Base-by-base conservation (phyloP, 768 basidiomycete species). In the Russula brevipes region DNA sequence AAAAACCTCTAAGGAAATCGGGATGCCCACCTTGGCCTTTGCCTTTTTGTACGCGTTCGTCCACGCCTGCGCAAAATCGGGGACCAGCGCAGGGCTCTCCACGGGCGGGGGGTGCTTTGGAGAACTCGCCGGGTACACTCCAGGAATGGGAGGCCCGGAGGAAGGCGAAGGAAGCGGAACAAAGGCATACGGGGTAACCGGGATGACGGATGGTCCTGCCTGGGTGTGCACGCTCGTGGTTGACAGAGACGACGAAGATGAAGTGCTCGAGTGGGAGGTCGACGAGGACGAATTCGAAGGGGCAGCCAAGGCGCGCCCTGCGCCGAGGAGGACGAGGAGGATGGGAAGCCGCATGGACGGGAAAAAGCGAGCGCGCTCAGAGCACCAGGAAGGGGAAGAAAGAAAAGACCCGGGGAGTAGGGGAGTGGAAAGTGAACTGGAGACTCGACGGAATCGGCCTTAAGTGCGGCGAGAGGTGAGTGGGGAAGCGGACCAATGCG, bases 51-150 rank as follows among this genome's bases (percentile, higher is more conserved):
- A 82, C 19, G 87, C 87, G 3, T 70, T 70, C 10, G 77, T 76
- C 87, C 87, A 89, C 39, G 87, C 77, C 0, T 69, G 73, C 2
- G 71, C 73, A 54, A 82, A 82, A 73, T 82, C 80, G 4, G 81
- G 81, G 1, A 82, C 71, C 17, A 79, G 38, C 19, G 75, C 78
- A 4, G 72, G 70, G 31, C 78, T 72, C 30, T 56, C 49, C 56
- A 83, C 82, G 0, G 82, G 73, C 0, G 88, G 88, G 2, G 87
- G 87, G 35, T 75, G 73, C 19, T 73, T 73, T 1, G 87, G 87
- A 63, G 85, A 80, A 4, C 80, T 79, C 10, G 75, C 73, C 10
- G 83, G 82, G 70, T 81, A 88, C 5, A 82, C 72, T 8, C 80
- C 80, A 0, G 82, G 77, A 54, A 83, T 73, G 7, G 88, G 79